Evolutionary conservation across 148 eudicot genomes (phyloP).

Genomic region (Gaultheria prostrata): DNA sequence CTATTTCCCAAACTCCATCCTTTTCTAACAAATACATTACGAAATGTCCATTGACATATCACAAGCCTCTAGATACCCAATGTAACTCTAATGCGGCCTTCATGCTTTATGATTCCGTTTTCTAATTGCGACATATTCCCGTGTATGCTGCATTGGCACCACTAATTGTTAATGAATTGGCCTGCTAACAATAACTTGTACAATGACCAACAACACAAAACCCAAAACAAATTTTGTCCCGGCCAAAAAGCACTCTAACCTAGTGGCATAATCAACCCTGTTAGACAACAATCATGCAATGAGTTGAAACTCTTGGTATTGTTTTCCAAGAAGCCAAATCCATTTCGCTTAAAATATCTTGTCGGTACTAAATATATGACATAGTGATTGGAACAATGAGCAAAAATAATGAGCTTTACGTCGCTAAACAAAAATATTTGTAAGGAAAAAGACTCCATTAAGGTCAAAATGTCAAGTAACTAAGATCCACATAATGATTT

Average conservation of each 20-base stretch:
- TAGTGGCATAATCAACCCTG: neutral
- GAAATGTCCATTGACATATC: neutral
- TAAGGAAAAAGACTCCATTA: neutral
- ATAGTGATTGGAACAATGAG: neutral
- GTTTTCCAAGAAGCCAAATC: conserved; percentile 2
- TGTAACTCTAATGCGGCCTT: neutral
- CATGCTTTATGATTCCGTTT: neutral
- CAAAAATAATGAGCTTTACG: neutral
- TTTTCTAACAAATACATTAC: neutral
- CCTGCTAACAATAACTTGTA: neutral
- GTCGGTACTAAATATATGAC: neutral
- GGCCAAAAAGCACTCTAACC: neutral
- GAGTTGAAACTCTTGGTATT: neutral
- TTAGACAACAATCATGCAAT: neutral
- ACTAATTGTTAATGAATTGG: neutral
- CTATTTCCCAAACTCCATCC: neutral
- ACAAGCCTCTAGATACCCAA: neutral
- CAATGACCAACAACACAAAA: neutral
- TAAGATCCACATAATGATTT: neutral
- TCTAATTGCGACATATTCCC: neutral
- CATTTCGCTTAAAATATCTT: neutral
- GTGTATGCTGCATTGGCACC: neutral
- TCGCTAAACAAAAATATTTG: neutral
- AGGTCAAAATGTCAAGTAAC: neutral
- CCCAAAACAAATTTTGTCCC: neutral